Percentiles rank a stretch among this genome's conserved stretches.
Evolutionary conservation across 345 rosid species (phyloP).

Genomic region (Theobroma cacao): DNA sequence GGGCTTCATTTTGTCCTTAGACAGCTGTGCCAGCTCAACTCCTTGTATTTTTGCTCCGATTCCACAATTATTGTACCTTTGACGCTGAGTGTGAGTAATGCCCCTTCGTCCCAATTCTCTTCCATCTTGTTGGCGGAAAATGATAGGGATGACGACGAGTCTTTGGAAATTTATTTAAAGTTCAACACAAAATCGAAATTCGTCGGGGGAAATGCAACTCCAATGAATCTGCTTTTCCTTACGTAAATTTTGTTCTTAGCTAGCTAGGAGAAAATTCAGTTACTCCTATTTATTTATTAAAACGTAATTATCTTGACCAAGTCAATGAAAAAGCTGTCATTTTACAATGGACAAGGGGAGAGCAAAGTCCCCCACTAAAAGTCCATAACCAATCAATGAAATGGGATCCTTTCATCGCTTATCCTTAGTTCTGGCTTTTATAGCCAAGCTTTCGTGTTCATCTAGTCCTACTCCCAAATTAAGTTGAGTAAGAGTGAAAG

Average conservation of each 20-base stretch:
- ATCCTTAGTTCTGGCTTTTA: background rate
- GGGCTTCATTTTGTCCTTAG: too few species aligned
- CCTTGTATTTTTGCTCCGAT: background rate
- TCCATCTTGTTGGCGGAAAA: background rate
- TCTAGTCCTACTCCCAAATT: background rate
- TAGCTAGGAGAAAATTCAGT: background rate
- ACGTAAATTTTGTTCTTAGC: background rate
- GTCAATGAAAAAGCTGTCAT: background rate
- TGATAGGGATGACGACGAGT: background rate
- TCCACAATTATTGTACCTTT: slow-evolving; percentile 1
- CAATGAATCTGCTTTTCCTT: background rate
- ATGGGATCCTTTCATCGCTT: background rate
- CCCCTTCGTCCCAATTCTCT: background rate
- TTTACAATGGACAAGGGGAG: background rate
- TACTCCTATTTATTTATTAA: background rate
- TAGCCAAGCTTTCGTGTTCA: background rate
- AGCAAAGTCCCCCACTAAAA: background rate
- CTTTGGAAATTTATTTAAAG: background rate
- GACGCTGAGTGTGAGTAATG: background rate
- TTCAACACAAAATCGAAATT: background rate
- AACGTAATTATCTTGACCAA: background rate
- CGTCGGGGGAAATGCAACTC: background rate
- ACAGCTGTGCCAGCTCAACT: background rate
- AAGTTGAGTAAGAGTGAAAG: background rate
- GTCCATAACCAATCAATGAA: background rate